These are phyloP conservation scores for Salix viminalis DNA, from an alignment of 345 rosid genomes.

Conservation along the genomic window DNA sequence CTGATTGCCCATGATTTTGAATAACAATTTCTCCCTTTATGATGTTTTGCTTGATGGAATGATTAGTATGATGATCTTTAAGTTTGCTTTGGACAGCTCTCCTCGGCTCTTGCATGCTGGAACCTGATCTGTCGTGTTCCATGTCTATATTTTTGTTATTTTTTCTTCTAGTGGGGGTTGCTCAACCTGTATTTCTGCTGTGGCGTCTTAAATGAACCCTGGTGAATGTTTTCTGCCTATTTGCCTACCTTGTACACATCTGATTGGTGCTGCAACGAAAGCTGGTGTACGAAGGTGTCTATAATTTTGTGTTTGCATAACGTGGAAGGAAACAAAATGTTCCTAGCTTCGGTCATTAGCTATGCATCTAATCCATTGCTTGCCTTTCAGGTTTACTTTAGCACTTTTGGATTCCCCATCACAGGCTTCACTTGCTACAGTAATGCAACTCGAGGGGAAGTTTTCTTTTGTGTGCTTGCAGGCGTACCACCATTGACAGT, in stretches of 20 bases:
- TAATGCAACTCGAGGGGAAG: background rate
- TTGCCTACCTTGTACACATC: background rate
- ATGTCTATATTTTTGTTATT: background rate
- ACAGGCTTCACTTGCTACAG: background rate
- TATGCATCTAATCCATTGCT: conserved; percentile 41
- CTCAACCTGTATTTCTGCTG: background rate
- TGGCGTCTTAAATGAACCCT: background rate
- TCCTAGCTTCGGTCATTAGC: conserved; percentile 23
- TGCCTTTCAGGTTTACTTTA: conserved; percentile 28
- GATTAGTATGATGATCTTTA: background rate
- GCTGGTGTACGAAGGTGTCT: background rate
- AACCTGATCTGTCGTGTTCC: background rate
- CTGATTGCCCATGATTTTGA: conserved; percentile 35
- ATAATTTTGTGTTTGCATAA: background rate
- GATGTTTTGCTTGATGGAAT: conserved; percentile 1
- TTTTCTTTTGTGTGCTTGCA: background rate
- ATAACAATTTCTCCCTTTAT: conserved; percentile 40
- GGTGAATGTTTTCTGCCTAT: background rate
- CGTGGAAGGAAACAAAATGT: background rate
- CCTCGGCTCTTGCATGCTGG: conserved; percentile 6
- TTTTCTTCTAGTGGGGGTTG: background rate
- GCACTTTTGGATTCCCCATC: background rate
- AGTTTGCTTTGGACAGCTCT: conserved; percentile 4
- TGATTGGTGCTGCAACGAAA: background rate
- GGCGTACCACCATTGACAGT: background rate